Conservation (phyloP, 2,329 filamentous ascomycete genomes). For the Balansia obtecta region DNA sequence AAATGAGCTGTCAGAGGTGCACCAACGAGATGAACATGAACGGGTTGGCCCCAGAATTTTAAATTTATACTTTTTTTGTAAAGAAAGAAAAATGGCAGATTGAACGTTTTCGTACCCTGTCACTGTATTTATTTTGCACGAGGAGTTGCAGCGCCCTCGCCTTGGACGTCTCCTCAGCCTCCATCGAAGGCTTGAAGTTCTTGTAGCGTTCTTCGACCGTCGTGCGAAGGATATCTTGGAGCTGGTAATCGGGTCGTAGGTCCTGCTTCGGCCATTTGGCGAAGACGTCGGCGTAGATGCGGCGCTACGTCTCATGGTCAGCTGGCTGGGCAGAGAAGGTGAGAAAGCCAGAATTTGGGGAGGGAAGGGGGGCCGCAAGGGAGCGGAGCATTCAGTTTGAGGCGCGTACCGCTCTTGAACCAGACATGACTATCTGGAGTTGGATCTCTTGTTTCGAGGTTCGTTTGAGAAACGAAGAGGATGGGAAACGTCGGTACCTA, state of each 20-base stretch:
- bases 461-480: not conserved
- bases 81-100: not conserved
- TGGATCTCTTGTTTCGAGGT: not conserved
- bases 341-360: too few species aligned
- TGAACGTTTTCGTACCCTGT: conserved; percentile 30
- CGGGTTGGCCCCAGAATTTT: too few species aligned
- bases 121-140: conserved; percentile 45
- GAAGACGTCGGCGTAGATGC: conserved; percentile 25
- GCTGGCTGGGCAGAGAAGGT: too few species aligned
- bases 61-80: too few species aligned
- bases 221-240: conserved; percentile 41
- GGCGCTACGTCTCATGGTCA: conserved; percentile 15
- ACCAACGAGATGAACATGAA: not conserved
- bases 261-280: conserved; percentile 51
- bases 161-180: conserved; percentile 41
- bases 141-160: conserved; percentile 47
- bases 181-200: conserved; percentile 21
- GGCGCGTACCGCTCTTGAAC: conserved; percentile 17
- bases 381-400: not conserved
- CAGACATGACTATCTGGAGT: conserved; percentile 17
- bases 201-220: conserved; percentile 23
- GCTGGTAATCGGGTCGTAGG: conserved; percentile 49
- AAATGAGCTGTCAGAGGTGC: not conserved
- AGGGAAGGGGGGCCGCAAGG: too few species aligned
- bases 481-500: not conserved